Percentiles rank a stretch among this genome's conserved stretches.
Conservation (phyloP, 2,329 filamentous ascomycete genomes). For the Aspergillus awamori region DNA sequence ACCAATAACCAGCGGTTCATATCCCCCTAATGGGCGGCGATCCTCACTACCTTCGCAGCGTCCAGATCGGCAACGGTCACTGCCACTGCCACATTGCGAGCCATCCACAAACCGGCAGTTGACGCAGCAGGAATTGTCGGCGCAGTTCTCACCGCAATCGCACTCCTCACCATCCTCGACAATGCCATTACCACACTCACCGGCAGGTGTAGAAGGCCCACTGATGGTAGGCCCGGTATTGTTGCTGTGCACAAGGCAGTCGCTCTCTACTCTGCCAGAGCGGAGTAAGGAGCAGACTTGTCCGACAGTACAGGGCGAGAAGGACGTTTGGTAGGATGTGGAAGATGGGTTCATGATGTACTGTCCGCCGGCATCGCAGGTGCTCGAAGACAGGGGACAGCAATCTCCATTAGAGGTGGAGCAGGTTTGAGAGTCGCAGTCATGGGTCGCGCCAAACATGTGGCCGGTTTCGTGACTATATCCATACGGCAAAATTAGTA, state of each 20-base stretch:
- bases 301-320: slow-evolving; percentile 82
- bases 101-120: slow-evolving; percentile 22
- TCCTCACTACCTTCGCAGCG: too few species aligned
- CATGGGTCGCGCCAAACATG: slow-evolving; percentile 80
- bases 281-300: slow-evolving; percentile 84
- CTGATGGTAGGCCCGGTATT: background rate
- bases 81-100: too few species aligned
- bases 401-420: slow-evolving; percentile 58
- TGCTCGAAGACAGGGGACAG: slow-evolving; percentile 68
- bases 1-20: slow-evolving; percentile 17
- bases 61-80: too few species aligned
- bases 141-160: slow-evolving; percentile 69
- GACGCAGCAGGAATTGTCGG: slow-evolving; percentile 23
- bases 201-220: background rate
- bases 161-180: slow-evolving; percentile 88
- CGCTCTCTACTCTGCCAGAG: slow-evolving; percentile 68
- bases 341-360: slow-evolving; percentile 65
- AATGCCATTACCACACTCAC: slow-evolving; percentile 81
- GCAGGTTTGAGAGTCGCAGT: slow-evolving; percentile 59
- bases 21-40: too few species aligned
- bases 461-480: slow-evolving; percentile 78
- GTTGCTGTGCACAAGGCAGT: slow-evolving; percentile 73
- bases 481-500: too few species aligned
- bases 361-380: slow-evolving; percentile 70
- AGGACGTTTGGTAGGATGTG: slow-evolving; percentile 66